phyloP scores from a whole-genome alignment of 176 grass and related monocot genomes.

The Eleusine coracana region DNA sequence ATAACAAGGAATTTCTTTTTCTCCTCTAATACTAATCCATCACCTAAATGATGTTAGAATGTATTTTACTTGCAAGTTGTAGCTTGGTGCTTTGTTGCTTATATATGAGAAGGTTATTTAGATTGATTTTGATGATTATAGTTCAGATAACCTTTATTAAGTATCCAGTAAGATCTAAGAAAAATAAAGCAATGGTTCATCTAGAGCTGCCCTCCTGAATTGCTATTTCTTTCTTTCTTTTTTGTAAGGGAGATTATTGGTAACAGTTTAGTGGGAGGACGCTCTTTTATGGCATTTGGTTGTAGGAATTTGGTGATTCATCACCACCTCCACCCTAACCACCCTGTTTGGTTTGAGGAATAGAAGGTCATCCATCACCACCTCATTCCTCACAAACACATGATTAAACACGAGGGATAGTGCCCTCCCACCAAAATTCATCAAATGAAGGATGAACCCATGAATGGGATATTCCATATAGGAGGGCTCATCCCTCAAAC shows the following conservation, averaged over 20 bases:
- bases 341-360: background rate
- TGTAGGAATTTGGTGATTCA: background rate
- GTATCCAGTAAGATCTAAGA: slow-evolving; percentile 7
- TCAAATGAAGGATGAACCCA: background rate
- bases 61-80: slow-evolving; percentile 12
- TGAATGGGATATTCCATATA: background rate
- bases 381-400: background rate
- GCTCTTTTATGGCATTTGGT: background rate
- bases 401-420: background rate
- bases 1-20: slow-evolving; percentile 2
- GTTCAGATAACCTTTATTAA: background rate
- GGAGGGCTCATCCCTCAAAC: background rate
- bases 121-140: background rate
- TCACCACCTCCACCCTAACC: background rate
- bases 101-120: background rate
- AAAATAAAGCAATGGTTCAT: slow-evolving; percentile 5
- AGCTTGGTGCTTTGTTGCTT: slow-evolving; percentile 6
- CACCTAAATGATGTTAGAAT: slow-evolving; percentile 4
- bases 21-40: slow-evolving; percentile 8
- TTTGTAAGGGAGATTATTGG: slow-evolving; percentile 2
- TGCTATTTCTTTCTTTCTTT: background rate
- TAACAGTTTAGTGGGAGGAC: background rate
- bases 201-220: slow-evolving; percentile 2
- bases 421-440: background rate
- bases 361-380: background rate